Evolutionary conservation across 495 filamentous ascomycete genomes (phyloP).

Genomic region (Trichoderma asperelloides): DNA sequence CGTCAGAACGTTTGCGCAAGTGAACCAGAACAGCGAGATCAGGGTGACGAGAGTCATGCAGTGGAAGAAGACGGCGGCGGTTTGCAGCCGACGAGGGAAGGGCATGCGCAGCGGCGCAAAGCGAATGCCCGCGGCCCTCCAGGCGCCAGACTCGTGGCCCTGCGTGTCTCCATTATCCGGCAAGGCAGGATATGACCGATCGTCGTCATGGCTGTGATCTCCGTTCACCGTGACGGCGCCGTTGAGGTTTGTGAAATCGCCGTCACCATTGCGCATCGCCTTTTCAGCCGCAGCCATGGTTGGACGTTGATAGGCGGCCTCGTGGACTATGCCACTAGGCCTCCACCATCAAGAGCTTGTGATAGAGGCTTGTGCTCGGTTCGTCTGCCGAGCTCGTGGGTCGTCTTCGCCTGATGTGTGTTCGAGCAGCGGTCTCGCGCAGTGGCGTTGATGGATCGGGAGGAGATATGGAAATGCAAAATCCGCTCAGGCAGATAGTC

Average conservation of each 20-base stretch:
- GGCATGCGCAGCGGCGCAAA: constrained; percentile 88
- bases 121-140: constrained; percentile 39
- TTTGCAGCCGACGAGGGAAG: constrained; percentile 77
- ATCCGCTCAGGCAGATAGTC: too few species aligned
- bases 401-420: neutral
- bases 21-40: constrained; percentile 79
- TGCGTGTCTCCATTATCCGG: neutral
- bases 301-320: neutral
- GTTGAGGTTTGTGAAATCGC: neutral
- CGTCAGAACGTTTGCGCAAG: constrained; percentile 78
- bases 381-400: neutral
- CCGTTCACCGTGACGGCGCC: neutral
- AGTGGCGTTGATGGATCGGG: neutral
- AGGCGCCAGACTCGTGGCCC: constrained; percentile 1
- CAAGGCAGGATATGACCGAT: neutral
- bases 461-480: neutral
- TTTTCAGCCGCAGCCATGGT: neutral
- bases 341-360: neutral
- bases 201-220: neutral
- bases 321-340: neutral
- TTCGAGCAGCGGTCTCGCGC: neutral
- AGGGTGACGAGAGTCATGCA: constrained; percentile 69
- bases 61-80: constrained; percentile 74
- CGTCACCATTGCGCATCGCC: neutral
- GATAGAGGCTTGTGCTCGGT: neutral